A percentile compares a stretch with the other conserved stretches of the same genome.
These are phyloP conservation scores for Irpex sp. DNA, from an alignment of 1,284 basidiomycete species.

Conservation along the genomic window DNA sequence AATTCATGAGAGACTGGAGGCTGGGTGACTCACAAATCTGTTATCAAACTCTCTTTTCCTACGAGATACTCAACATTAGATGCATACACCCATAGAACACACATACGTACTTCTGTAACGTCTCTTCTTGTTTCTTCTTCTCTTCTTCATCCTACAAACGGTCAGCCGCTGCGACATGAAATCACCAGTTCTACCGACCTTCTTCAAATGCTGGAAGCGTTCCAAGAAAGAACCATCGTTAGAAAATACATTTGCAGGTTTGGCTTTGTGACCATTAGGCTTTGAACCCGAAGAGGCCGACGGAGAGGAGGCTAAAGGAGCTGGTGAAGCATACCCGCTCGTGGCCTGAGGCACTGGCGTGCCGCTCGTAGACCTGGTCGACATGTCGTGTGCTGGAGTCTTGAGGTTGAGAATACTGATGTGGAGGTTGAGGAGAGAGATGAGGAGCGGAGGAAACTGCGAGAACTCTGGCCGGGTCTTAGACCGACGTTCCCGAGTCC, in stretches of 20 bases:
- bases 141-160: constrained; percentile 52
- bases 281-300: constrained; percentile 23
- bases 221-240: constrained; percentile 59
- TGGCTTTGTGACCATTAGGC: constrained; percentile 32
- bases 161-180: background rate
- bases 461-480: background rate
- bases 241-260: constrained; percentile 52
- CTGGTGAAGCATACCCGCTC: constrained; percentile 29
- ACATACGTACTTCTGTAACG: constrained; percentile 38
- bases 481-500: no score
- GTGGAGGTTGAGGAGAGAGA: background rate
- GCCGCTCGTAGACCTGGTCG: constrained; percentile 4
- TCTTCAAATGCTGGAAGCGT: constrained; percentile 50
- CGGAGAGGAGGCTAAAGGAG: constrained; percentile 16
- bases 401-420: background rate
- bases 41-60: constrained; percentile 60
- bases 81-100: background rate
- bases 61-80: constrained; percentile 8
- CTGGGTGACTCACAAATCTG: constrained; percentile 50
- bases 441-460: background rate
- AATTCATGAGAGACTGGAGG: background rate
- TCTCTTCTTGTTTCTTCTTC: constrained; percentile 49
- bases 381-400: constrained; percentile 14
- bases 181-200: constrained; percentile 29
- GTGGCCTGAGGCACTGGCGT: constrained; percentile 21